Evolutionary conservation across 805 yeast genomes (phyloP), one percentile per base, ranked within the genome.

Genomic region (Lachancea cidri): DNA sequence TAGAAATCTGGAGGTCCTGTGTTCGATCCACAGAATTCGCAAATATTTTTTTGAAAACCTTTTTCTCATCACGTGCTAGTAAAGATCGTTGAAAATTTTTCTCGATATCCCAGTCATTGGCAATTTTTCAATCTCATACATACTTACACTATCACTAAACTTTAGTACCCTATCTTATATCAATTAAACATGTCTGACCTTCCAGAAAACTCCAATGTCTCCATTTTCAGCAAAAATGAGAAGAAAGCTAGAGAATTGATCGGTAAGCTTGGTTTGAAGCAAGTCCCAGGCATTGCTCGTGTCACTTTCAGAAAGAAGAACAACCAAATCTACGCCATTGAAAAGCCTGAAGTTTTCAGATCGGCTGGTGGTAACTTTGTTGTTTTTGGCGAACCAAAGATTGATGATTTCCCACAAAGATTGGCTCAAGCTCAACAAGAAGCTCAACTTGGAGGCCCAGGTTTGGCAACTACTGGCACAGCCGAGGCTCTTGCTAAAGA

Each of bases 311-410:
- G 83, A 74, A 86, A 82, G 76, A 82, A 86, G 73, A 88, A 89
- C 68, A 86, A 86, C 80, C 79, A 83, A 66, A 83, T 88, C 65
- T 79, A 83, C 68, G 95, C 93, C 64, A 86, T 91, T 72, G 93
- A 86, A 67, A 67, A 71, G 55, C 98, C 98, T 69, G 97, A 88
- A 58, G 98, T 93, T 47, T 91, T 75, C 95, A 86, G 77, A 72
- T 82, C 96, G 49, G 84, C 94, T 64, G 74, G 79, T 49, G 96
- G 97, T 66, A 83, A 95, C 57, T 93, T 85, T 77, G 82, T 91
- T 59, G 97, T 91, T 55, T 89, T 91, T 61, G 98, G 98, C 73
- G 97, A 89, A 73, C 95, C 96, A 65, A 86, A 87, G 78, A 84
- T 86, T 57, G 97, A 91, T 70, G 96, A 91, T 75, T 73, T 88